Evolutionary conservation across 1,284 basidiomycete species (phyloP), one percentile per base, ranked within the genome.

Genomic region (Trametes polyzona): DNA sequence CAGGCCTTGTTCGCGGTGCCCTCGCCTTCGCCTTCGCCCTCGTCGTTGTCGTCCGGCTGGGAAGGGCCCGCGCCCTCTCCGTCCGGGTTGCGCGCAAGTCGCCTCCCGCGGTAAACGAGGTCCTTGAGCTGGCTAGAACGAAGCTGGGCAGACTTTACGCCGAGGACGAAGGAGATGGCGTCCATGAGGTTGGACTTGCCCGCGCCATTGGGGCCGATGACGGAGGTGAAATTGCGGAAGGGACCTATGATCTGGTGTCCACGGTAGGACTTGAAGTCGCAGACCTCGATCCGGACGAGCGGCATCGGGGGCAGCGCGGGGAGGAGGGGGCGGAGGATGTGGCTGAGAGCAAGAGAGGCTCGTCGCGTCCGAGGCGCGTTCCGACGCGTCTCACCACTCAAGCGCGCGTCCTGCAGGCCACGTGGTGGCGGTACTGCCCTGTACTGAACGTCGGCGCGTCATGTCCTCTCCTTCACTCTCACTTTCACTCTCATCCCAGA

Each of bases 151-250:
- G 92, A 95, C 77, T 96, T 95, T 44, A 99, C 92, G 29, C 97
- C 96, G 9, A 99, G 87, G 5, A 99, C 97, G 71, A 99, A 99
- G 2, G 97, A 99, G 65, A 99, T 98, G 54, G 97, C 97, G 73
- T 99, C 97, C 97, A 99, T 99, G 61, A 99, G 85, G 73, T 99
- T 99, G 32, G 94, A 96, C 73, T 99, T 99, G 63, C 97, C 97
- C 3, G 96, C 95, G 56, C 97, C 97, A 88, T 99, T 99, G 41
- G 97, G 96, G 23, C 97, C 97, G 67, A 98, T 98, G 64, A 98
- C 85, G 16, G 94, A 96, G 0, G 95, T 96, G 74, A 99, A 99
- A 66, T 90, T 87, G 71, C 83, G 85, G 78, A 97, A 96, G 4
- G 95, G 95, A 0, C 95, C 95, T 46, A 96, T 93, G 37, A 84